phyloP scores from a whole-genome alignment of 345 rosid genomes.

The Geranium brycei region DNA sequence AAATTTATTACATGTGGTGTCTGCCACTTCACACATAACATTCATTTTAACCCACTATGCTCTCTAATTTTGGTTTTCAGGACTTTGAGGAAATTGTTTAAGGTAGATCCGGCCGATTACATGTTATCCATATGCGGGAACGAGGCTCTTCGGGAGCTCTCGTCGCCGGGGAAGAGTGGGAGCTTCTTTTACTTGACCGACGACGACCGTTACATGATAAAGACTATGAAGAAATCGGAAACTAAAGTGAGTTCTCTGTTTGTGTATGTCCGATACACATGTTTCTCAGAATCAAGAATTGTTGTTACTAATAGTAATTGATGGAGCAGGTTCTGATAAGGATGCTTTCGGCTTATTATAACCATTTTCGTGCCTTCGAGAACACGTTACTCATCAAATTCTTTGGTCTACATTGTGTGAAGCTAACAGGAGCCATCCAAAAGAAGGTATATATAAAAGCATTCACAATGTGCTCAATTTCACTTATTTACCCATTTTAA shows the following conservation, averaged over 20 bases:
- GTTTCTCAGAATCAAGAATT: neutral
- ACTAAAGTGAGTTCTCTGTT: conserved; percentile 42
- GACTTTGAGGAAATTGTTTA: conserved; percentile 81
- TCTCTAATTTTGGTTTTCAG: conserved; percentile 16
- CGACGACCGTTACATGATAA: conserved; percentile 91
- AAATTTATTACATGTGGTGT: too few relatives aligned
- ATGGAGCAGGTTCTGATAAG: conserved; percentile 63
- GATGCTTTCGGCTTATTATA: conserved; percentile 89
- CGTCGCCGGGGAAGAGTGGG: conserved; percentile 97
- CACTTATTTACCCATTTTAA: too few relatives aligned
- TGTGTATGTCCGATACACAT: neutral
- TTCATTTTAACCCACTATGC: too few relatives aligned
- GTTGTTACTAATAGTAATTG: neutral
- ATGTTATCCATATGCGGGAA: conserved; percentile 89
- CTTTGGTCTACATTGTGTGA: conserved; percentile 83
- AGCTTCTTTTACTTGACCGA: conserved; percentile 85
- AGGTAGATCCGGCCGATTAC: conserved; percentile 93
- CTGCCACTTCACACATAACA: too few relatives aligned
- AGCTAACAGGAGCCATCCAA: conserved; percentile 63
- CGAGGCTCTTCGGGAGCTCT: conserved; percentile 84
- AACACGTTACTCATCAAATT: conserved; percentile 67
- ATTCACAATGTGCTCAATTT: too few relatives aligned
- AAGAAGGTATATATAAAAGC: conserved; percentile 41
- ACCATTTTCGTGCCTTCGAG: conserved; percentile 74
- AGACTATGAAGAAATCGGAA: conserved; percentile 86